These are phyloP conservation scores for Solanum hybrid DNA, from an alignment of 305 asterid genomes.

Conservation along the genomic window DNA sequence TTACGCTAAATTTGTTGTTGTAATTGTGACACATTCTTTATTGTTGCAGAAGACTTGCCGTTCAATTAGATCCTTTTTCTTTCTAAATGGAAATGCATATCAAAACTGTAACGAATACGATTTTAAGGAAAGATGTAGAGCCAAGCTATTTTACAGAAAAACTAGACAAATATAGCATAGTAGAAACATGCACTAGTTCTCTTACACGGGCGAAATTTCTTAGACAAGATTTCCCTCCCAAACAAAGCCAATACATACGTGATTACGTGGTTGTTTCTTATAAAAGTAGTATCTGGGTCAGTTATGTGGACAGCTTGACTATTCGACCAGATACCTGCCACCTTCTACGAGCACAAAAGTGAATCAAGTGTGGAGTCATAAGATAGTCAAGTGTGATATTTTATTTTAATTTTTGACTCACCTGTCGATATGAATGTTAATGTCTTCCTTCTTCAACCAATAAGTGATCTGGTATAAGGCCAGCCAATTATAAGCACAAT, in stretches of 20 bases:
- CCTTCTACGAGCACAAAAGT: neutral
- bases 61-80: neutral
- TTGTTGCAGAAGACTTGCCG: neutral
- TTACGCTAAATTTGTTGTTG: neutral
- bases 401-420: neutral
- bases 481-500: neutral
- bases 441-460: neutral
- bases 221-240: neutral
- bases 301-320: neutral
- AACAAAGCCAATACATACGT: neutral
- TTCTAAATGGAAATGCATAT: neutral
- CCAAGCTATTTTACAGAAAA: neutral
- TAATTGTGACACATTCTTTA: neutral
- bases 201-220: neutral
- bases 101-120: neutral
- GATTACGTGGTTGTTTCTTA: neutral
- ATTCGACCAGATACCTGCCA: neutral
- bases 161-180: neutral
- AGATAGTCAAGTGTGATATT: neutral
- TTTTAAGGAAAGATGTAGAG: neutral
- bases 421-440: neutral
- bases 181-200: neutral
- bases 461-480: neutral
- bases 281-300: neutral
- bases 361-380: neutral